Evolutionary conservation across 345 rosid genomes (phyloP).

Genomic region (Odontarrhena argentea): DNA sequence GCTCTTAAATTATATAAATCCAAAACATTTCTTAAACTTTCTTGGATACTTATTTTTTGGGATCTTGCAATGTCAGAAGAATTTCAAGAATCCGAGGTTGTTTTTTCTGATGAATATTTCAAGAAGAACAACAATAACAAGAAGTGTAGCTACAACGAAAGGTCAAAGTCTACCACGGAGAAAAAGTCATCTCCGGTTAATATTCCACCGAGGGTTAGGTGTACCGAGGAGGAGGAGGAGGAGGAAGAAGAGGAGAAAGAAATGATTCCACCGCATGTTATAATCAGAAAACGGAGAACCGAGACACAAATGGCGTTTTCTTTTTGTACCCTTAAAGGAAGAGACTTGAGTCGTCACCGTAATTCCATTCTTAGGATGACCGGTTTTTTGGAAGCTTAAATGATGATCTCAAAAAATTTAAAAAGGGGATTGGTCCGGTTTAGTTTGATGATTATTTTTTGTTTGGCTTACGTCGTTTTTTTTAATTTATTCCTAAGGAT

Average conservation of each 20-base stretch:
- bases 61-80: slow-evolving; percentile 52
- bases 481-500: no score
- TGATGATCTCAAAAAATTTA: background rate
- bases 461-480: no score
- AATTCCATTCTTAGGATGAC: slow-evolving; percentile 82
- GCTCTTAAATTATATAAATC: slow-evolving; percentile 20
- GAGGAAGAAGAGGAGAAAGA: slow-evolving; percentile 39
- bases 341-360: slow-evolving; percentile 74
- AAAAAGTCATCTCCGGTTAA: slow-evolving; percentile 36
- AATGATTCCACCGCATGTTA: slow-evolving; percentile 62
- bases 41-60: background rate
- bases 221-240: slow-evolving; percentile 32
- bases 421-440: slow-evolving; percentile 24
- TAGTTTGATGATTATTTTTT: background rate
- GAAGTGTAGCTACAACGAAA: slow-evolving; percentile 1
- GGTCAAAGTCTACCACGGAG: slow-evolving; percentile 22
- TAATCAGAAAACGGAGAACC: slow-evolving; percentile 50
- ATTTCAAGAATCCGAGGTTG: slow-evolving; percentile 58
- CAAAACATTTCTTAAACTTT: slow-evolving; percentile 20
- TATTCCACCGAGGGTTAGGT: slow-evolving; percentile 42
- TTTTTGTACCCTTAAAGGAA: slow-evolving; percentile 72
- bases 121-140: background rate
- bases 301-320: slow-evolving; percentile 77
- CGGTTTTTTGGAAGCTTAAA: slow-evolving; percentile 76
- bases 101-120: slow-evolving; percentile 44